These are phyloP conservation scores for Chaetomium strumarium DNA, from an alignment of 2,329 filamentous ascomycete genomes.

Conservation along the genomic window DNA sequence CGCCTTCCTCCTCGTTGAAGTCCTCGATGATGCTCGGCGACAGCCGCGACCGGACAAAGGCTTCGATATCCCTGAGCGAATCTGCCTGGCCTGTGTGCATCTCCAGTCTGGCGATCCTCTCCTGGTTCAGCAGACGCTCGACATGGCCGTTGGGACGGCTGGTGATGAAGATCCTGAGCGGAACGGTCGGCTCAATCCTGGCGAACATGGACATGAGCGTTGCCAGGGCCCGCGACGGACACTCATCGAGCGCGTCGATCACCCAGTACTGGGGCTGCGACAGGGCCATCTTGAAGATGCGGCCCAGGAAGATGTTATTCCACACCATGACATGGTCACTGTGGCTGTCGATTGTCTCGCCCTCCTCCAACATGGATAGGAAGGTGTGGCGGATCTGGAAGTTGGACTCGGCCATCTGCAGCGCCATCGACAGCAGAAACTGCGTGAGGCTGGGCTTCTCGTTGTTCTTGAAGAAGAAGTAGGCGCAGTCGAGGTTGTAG, in stretches of 20 bases:
- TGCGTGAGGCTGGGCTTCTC: constrained; percentile 19
- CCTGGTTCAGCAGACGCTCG: constrained; percentile 18
- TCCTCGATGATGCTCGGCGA: constrained; percentile 18
- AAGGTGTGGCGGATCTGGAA: constrained; percentile 19
- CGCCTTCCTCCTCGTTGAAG: constrained; percentile 12
- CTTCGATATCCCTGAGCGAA: constrained; percentile 20
- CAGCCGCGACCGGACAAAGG: constrained; percentile 14
- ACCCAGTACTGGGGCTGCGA: constrained; percentile 23
- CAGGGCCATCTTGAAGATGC: constrained; percentile 19
- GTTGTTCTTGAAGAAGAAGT: constrained; percentile 28
- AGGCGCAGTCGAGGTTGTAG: constrained; percentile 23
- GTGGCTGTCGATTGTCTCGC: constrained; percentile 16
- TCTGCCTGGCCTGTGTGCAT: constrained; percentile 19
- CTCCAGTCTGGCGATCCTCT: constrained; percentile 14
- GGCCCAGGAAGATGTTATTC: constrained; percentile 21
- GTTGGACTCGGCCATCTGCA: constrained; percentile 24
- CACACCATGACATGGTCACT: constrained; percentile 22
- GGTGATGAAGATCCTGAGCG: constrained; percentile 23
- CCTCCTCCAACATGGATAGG: constrained; percentile 19
- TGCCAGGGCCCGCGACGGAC: constrained; percentile 8
- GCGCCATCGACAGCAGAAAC: constrained; percentile 21
- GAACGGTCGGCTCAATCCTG: constrained; percentile 14
- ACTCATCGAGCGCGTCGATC: constrained; percentile 24
- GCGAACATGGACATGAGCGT: constrained; percentile 19
- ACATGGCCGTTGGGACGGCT: constrained; percentile 21